Base-by-base conservation (phyloP, 768 basidiomycete genomes). In the Polyporus arcularius region DNA sequence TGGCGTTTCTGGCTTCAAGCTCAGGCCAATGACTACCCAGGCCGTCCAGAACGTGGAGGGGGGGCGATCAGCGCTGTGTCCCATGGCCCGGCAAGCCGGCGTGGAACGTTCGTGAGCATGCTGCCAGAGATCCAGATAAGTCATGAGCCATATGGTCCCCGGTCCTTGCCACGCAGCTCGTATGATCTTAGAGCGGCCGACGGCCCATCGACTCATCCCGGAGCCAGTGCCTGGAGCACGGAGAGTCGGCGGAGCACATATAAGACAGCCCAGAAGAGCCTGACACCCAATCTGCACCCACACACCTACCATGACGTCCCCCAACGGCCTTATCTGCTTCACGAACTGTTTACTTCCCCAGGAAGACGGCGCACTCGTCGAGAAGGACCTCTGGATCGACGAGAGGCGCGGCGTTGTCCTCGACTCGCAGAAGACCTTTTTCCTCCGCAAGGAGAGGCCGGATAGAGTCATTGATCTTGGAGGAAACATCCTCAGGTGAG, bases 351-450 rank as follows among this genome's bases (percentile, higher is more conserved):
- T 89, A 57, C 78, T 96, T 28, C 86, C 89, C 1, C 82, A 80
- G 57, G 92, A 94, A 71, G 91, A 94, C 68, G 93, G 93, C 16
- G 83, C 79, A 53, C 79, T 94, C 16, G 72, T 88, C 39, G 78
- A 87, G 70, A 83, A 85, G 67, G 91, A 94, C 67, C 76, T 94
- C 18, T 94, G 91, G 92, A 82, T 94, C 59, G 90, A 94, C 70
- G 83, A 89, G 67, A 75, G 76, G 5, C 80, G 84, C 26, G 94
- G 94, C 0, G 76, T 85, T 59, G 87, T 95, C 62, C 73, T 94
- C 41, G 86, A 92, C 73, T 82, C 90, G 12, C 67, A 92, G 88
- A 79, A 78, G 73, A 87, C 89, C 1, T 92, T 92, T 69, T 93
- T 82, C 64, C 62, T 80, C 39, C 77, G 79, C 30, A 82, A 78